Conservation (phyloP, 768 basidiomycete species). For the Leccinum sublutescens region DNA sequence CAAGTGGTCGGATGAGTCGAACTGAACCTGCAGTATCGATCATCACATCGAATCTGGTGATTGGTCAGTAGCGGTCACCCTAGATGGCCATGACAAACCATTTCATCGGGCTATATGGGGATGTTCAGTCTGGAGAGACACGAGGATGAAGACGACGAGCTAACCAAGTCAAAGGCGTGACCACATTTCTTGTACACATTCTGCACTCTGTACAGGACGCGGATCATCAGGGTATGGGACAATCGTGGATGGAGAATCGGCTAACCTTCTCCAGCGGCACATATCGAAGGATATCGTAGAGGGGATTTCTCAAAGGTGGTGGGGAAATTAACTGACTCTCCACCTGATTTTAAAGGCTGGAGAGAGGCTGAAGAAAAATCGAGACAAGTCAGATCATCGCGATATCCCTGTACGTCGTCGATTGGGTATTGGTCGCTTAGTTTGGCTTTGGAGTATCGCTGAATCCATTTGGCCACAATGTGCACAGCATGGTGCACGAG, state of each 20-base stretch:
- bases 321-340: neutral
- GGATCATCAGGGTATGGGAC: conserved; percentile 6
- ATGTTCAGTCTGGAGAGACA: conserved; percentile 11
- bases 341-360: conserved; percentile 27
- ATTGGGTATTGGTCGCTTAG: conserved; percentile 26
- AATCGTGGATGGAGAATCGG: conserved; percentile 10
- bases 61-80: conserved; percentile 14
- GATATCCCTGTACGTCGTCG: conserved; percentile 23
- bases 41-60: conserved; percentile 61
- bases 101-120: conserved; percentile 51
- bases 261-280: conserved; percentile 75
- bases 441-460: conserved; percentile 21
- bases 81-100: conserved; percentile 40
- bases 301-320: conserved; percentile 11
- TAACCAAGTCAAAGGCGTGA: conserved; percentile 54
- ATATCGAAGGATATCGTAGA: conserved; percentile 39
- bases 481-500: conserved; percentile 26
- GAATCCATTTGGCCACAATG: conserved; percentile 17
- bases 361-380: conserved; percentile 15
- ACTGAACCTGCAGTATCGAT: conserved; percentile 71
- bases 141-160: conserved; percentile 22
- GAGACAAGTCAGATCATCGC: conserved; percentile 23
- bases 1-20: conserved; percentile 58
- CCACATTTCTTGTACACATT: conserved; percentile 57
- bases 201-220: conserved; percentile 49